These are phyloP conservation scores for Clarireedia hainanense DNA, from an alignment of 2,329 filamentous ascomycete genomes.

Conservation along the genomic window DNA sequence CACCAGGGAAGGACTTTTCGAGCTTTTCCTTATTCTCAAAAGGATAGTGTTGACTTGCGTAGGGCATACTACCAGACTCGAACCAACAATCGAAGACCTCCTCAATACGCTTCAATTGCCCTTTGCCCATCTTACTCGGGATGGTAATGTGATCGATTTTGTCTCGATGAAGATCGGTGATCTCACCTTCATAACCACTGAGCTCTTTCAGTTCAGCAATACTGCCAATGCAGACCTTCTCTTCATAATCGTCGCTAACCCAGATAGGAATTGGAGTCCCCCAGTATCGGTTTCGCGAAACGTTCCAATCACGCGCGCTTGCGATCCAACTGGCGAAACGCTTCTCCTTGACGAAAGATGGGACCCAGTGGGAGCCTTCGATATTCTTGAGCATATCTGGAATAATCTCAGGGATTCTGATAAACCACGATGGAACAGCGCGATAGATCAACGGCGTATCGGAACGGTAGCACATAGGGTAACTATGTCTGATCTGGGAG, in stretches of 20 bases:
- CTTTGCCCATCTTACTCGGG: constrained; percentile 81
- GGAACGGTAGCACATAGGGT: constrained; percentile 91
- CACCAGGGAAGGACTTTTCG: constrained; percentile 73
- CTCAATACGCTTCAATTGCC: constrained; percentile 68
- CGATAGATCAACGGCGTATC: constrained; percentile 91
- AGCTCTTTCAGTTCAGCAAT: constrained; percentile 75
- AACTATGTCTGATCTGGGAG: constrained; percentile 82
- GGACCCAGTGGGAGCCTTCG: constrained; percentile 85
- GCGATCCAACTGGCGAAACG: constrained; percentile 87
- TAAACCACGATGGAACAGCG: constrained; percentile 90
- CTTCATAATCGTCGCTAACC: constrained; percentile 83
- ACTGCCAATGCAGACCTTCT: constrained; percentile 80
- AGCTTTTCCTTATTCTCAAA: constrained; percentile 84
- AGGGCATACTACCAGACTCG: constrained; percentile 93
- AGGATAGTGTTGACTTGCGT: constrained; percentile 83
- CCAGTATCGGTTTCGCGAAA: constrained; percentile 92
- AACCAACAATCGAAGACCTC: constrained; percentile 98
- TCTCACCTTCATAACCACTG: constrained; percentile 76
- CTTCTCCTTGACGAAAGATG: constrained; percentile 81
- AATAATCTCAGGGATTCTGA: constrained; percentile 76
- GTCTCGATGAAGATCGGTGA: constrained; percentile 83
- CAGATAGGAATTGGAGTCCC: constrained; percentile 87
- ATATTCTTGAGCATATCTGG: constrained; percentile 88
- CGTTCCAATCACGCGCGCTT: constrained; percentile 91
- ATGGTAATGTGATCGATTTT: constrained; percentile 94